Base-by-base conservation (phyloP, 106 monocot species). In the Phalaenopsis aphrodite region DNA sequence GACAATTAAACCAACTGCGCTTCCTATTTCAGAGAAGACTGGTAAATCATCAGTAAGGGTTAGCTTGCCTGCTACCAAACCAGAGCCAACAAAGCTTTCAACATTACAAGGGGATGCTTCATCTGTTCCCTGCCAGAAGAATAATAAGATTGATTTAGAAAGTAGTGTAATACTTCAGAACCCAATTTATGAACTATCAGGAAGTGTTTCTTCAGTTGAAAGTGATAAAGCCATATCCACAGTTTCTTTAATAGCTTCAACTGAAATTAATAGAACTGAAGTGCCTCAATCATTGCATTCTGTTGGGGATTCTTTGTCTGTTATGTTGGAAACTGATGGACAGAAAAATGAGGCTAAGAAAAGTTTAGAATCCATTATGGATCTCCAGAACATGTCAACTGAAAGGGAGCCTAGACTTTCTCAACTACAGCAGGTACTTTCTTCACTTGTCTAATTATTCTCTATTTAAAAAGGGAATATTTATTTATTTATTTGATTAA, bases 331-430 rank as follows among this genome's bases (percentile, higher is more conserved):
- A 58, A 64, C 71, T 55, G 87, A 84, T 72, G 80, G 18, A 2
- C 78, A 45, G 55, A 78, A 52, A 75, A 79, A 11, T 16, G 87
- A 86, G 41, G 43, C 82, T 55, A 17, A 75, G 64, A 18, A 56
- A 84, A 82, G 47, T 37, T 80, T 78, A 3, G 83, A 89, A 39
- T 87, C 86, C 42, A 75, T 84, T 7, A 85, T 83, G 77, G 85
- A 87, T 58, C 42, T 82, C 9, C 84, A 78, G 39, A 82, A 77
- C 67, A 89, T 83, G 79, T 18, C 45, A 67, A 77, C 55, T 55
- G 76, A 84, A 79, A 83, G 85, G 82, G 89, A 82, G 17, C 49
- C 49, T 61, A 77, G 39, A 23, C 80, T 84, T 14, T 36, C 77
- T 56, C 85, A 85, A 19, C 84, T 77, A 80, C 79, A 85, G 83